Base-by-base conservation (phyloP, 257 asterid species). In the Solanum appendiculatum region DNA sequence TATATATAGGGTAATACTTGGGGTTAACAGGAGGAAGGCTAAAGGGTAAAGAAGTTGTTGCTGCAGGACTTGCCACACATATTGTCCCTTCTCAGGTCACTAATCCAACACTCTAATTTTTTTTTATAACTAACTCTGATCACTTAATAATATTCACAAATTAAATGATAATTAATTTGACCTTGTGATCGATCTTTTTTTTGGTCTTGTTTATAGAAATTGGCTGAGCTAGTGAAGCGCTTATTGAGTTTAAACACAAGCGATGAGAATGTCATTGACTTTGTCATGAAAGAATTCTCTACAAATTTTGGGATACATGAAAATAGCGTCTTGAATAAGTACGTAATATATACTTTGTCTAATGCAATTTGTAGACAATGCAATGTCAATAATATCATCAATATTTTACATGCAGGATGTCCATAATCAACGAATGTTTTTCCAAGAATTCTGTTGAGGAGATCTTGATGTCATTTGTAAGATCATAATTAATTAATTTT, bases 401-500 rank as follows among this genome's bases (percentile, higher is more conserved):
- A n/a, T n/a, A n/a, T n/a, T n/a, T n/a, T n/a, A n/a, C n/a, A n/a
- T 89, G 91, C 94, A 96, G 98, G 94, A 91, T 88, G 87, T 48
- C 90, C 48, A 87, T 84, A 77, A 93, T 96, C 16, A 93, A 96
- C 42, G 92, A 91, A 86, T 94, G 98, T 84, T 96, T 96, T 86
- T 93, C 98, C 68, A 93, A 93, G 92, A 94, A 91, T 64, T 89
- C 99, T 20, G 93, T 95, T 88, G 96, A 94, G 89, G 98, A 94
- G 91, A 95, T 96, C 80, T 75, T 93, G 72, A 34, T 90, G 74
- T 91, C 98, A 34, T 85, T 95, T 42, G 99, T 96, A 93, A 93
- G 99, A 66, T 83, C 73, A 66, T n/a, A n/a, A n/a, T 44, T 87
- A 31, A 58, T 18, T 18, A 21, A 54, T 58, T 21, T 12, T 2